Conservation (phyloP, 352 stramenopile genomes). For the Phytophthora cactorum region DNA sequence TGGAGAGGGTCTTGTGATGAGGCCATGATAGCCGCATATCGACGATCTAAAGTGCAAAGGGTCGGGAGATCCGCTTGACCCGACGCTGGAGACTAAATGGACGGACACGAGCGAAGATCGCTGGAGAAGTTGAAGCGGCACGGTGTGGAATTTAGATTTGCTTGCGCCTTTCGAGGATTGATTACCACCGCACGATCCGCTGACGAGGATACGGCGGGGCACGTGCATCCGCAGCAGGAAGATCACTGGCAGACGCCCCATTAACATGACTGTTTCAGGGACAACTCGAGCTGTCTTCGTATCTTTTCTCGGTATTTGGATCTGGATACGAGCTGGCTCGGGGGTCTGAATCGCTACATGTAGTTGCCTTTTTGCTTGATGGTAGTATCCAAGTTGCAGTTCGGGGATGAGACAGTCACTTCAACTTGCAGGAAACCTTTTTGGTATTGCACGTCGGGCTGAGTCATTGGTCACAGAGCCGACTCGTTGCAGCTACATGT, state of each 20-base stretch:
- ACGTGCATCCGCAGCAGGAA: neutral
- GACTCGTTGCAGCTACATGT: no score
- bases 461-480: no score
- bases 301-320: no score
- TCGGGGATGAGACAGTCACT: no score
- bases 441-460: no score
- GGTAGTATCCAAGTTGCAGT: no score
- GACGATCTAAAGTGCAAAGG: slow-evolving; percentile 25
- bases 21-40: slow-evolving; percentile 20
- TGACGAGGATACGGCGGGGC: slow-evolving; percentile 7
- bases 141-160: slow-evolving; percentile 1
- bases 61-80: slow-evolving; percentile 17
- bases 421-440: no score
- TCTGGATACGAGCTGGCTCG: no score
- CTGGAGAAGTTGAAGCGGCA: slow-evolving; percentile 12
- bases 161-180: neutral
- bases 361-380: no score
- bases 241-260: neutral
- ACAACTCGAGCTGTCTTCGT: no score
- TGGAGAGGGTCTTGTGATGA: slow-evolving; percentile 5
- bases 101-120: slow-evolving; percentile 24
- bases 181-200: slow-evolving; percentile 3
- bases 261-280: neutral
- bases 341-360: no score
- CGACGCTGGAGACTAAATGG: slow-evolving; percentile 15